Base-by-base conservation (phyloP, 768 basidiomycete genomes). In the Cystobasidium ongulense region DNA sequence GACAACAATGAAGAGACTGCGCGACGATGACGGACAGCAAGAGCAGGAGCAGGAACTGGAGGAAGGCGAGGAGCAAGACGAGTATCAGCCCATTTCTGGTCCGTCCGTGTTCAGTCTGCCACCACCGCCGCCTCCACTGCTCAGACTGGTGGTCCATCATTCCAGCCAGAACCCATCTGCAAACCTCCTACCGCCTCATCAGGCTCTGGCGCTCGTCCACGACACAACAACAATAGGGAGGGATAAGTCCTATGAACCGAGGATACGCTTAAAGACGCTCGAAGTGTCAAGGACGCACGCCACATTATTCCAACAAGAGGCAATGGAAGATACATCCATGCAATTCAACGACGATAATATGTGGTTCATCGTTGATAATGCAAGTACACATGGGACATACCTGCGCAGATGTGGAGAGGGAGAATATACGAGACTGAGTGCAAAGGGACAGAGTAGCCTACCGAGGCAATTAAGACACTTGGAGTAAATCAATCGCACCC, bases 331-430 rank as follows among this genome's bases (percentile, higher is more conserved):
- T 13, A 46, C n/a, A 46, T 46, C 13, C 13, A 13, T 13, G 43
- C 43, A 46, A n/a, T n/a, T 46, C n/a, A 13, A 46, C n/a, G n/a
- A n/a, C n/a, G 43, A 46, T 13, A 46, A 46, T 46, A 13, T n/a
- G 35, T 71, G 68, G 68, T 57, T 31, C 43, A 61, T 71, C 23
- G 68, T 71, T 38, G 68, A 71, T 41, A 59, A 54, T 38, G 68
- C 68, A 54, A 35, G 33, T 13, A 71, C 68, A 35, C 53, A 71
- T 43, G 68, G 68, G 17, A 71, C 68, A 23, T 71, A 31, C 54
- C 33, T 71, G 8, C 23, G 68, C 11, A 11, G 68, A 3, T 11
- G 35, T 15, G 68, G 68, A 57, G 52, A 71, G 54, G n/a, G 13
- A 8, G 13, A 71, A 3, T 71, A 61, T n/a, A 31, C 54, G 7